Percentiles rank a stretch among this genome's conserved stretches.
These are phyloP conservation scores for Eremochloa ophiuroides DNA, from an alignment of 176 grass and related monocot species.

Conservation along the genomic window DNA sequence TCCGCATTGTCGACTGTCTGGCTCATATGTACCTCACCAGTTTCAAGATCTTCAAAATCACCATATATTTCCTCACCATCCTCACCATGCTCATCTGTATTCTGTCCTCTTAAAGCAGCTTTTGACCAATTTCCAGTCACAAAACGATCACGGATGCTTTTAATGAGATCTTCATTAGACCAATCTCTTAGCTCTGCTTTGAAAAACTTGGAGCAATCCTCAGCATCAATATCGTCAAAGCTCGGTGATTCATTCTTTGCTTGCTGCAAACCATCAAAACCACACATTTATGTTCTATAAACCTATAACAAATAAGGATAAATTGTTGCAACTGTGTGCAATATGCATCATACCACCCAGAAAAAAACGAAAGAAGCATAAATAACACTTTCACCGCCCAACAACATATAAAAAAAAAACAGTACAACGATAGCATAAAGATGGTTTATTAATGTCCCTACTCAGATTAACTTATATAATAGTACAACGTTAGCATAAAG, in stretches of 20 bases:
- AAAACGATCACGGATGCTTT: slow-evolving; percentile 74
- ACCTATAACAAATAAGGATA: slow-evolving; percentile 8
- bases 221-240: slow-evolving; percentile 54
- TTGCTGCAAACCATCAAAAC: slow-evolving; percentile 45
- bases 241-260: slow-evolving; percentile 45
- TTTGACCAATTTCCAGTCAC: slow-evolving; percentile 98
- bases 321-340: background rate
- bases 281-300: slow-evolving; percentile 6
- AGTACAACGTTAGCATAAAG: background rate
- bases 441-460: background rate
- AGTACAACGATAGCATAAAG: background rate
- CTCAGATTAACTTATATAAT: background rate
- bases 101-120: slow-evolving; percentile 68
- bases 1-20: slow-evolving; percentile 28
- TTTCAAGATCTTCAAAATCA: slow-evolving; percentile 97
- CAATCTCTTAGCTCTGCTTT: slow-evolving; percentile 68
- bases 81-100: slow-evolving; percentile 44
- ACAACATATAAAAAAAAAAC: background rate
- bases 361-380: background rate
- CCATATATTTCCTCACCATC: slow-evolving; percentile 67
- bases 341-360: background rate
- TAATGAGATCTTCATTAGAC: slow-evolving; percentile 67
- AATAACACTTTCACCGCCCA: background rate
- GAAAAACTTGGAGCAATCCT: slow-evolving; percentile 85
- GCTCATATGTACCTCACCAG: slow-evolving; percentile 62